Evolutionary conservation across 305 asterid genomes (phyloP).

Genomic region (Fraxinus angustifolia): DNA sequence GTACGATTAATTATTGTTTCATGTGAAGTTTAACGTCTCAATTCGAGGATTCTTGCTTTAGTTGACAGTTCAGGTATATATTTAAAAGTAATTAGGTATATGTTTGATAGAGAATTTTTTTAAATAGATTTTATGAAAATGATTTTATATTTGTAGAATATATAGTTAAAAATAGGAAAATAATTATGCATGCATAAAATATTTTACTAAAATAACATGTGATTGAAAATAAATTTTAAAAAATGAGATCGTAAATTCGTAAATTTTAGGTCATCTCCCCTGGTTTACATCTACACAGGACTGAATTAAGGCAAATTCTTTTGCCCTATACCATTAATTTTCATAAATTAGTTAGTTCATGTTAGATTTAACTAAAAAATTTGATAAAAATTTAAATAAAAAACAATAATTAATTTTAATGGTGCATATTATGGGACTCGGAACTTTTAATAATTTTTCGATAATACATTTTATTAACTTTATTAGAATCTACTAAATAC

Average conservation of each 20-base stretch:
- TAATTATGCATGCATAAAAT: too few relatives aligned
- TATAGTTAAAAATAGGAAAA: neutral
- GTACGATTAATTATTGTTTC: slow-evolving; percentile 24
- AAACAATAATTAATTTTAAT: neutral
- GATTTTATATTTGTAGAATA: neutral
- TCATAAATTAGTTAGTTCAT: neutral
- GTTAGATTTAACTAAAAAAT: too few relatives aligned
- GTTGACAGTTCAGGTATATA: neutral
- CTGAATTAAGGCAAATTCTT: neutral
- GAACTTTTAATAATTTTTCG: too few relatives aligned
- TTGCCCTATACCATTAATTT: neutral
- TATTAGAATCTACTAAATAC: too few relatives aligned
- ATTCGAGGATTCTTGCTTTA: slow-evolving; percentile 17
- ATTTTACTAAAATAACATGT: too few relatives aligned
- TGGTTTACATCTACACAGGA: neutral
- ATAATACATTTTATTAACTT: too few relatives aligned
- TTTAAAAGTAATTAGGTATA: neutral
- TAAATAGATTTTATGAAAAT: neutral
- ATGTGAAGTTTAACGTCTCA: slow-evolving; percentile 24
- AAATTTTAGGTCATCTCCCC: neutral
- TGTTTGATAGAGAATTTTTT: neutral
- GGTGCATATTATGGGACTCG: neutral
- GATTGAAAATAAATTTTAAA: too few relatives aligned
- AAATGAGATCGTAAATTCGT: neutral
- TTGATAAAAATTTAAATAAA: neutral